phyloP scores from a whole-genome alignment of 805 yeast species.

The Yarrowia hollandica region DNA sequence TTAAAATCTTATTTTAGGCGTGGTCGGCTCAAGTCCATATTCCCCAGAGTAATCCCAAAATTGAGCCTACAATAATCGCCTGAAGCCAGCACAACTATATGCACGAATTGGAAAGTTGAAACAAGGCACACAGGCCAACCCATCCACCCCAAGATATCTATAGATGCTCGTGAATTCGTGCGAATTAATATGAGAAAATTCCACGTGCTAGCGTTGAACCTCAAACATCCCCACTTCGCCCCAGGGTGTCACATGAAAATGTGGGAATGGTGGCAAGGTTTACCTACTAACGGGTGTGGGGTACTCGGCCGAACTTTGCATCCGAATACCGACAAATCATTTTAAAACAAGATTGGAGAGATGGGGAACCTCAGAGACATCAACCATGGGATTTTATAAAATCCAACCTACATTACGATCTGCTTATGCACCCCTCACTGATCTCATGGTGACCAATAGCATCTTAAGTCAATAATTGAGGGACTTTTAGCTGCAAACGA shows the following conservation, averaged over 20 bases:
- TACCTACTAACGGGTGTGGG: constrained; percentile 23
- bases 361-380: neutral
- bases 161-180: too few species aligned
- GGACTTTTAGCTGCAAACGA: too few species aligned
- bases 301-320: constrained; percentile 26
- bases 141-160: neutral
- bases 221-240: constrained; percentile 9
- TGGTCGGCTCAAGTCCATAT: constrained; percentile 12
- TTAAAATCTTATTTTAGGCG: constrained; percentile 13
- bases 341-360: constrained; percentile 14
- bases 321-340: constrained; percentile 24
- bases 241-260: constrained; percentile 4
- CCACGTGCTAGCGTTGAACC: constrained; percentile 9
- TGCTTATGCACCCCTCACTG: neutral
- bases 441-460: too few species aligned
- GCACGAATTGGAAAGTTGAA: neutral
- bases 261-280: constrained; percentile 5
- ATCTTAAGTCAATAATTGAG: neutral
- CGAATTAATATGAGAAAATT: neutral
- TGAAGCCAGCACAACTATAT: constrained; percentile 12
- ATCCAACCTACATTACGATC: neutral
- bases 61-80: constrained; percentile 4
- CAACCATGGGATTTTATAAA: neutral
- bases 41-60: constrained; percentile 23
- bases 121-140: neutral